Evolutionary conservation across 2,329 filamentous ascomycete genomes (phyloP).

Genomic region (Teratosphaeria pseudoeucalypti): DNA sequence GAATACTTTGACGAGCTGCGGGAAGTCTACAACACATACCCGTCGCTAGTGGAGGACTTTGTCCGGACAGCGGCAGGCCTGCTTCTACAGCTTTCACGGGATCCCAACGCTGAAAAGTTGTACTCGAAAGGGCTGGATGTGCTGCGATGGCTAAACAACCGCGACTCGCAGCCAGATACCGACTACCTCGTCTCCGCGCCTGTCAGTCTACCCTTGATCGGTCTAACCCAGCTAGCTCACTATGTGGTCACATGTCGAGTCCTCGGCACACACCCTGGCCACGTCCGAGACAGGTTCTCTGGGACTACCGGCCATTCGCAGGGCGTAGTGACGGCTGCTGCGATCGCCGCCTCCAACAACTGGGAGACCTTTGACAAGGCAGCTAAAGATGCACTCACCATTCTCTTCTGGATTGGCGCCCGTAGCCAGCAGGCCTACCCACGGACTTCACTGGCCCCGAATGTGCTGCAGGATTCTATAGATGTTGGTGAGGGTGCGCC

Average conservation of each 20-base stretch:
- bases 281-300: slow-evolving; percentile 71
- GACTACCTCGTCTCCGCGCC: slow-evolving; percentile 92
- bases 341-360: slow-evolving; percentile 77
- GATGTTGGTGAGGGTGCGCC: slow-evolving; percentile 92
- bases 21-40: slow-evolving; percentile 83
- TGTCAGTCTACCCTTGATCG: slow-evolving; percentile 92
- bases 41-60: slow-evolving; percentile 79
- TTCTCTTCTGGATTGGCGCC: slow-evolving; percentile 97
- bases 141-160: slow-evolving; percentile 82
- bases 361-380: slow-evolving; percentile 88
- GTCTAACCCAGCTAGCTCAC: slow-evolving; percentile 89
- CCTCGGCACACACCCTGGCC: slow-evolving; percentile 77
- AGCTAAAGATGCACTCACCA: slow-evolving; percentile 69
- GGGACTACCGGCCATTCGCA: slow-evolving; percentile 96
- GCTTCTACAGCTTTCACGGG: slow-evolving; percentile 72
- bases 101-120: slow-evolving; percentile 83
- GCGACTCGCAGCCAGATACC: slow-evolving; percentile 80
- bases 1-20: slow-evolving; percentile 98
- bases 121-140: slow-evolving; percentile 96
- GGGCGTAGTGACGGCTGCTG: slow-evolving; percentile 85
- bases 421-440: slow-evolving; percentile 97
- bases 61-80: slow-evolving; percentile 72
- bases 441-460: slow-evolving; percentile 82
- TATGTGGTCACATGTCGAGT: slow-evolving; percentile 91
- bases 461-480: slow-evolving; percentile 80